Evolutionary conservation across 2,329 filamentous ascomycete genomes (phyloP).

Genomic region (Epichloe festucae): DNA sequence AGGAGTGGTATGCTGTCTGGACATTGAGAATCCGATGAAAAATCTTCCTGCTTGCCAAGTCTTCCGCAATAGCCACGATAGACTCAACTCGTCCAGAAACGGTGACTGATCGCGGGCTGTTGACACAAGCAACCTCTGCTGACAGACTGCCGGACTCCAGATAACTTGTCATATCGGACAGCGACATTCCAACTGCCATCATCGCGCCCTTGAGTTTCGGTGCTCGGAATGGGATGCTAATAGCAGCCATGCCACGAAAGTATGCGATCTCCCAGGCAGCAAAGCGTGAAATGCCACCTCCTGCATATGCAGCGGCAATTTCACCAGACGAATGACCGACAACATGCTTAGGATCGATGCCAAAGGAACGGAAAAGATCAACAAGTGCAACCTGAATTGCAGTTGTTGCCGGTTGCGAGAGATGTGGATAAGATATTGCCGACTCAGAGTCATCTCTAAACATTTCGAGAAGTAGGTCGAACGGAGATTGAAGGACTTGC

Average conservation of each 20-base stretch:
- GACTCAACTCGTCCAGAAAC: conserved; percentile 26
- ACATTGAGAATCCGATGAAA: conserved; percentile 25
- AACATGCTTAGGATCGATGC: conserved; percentile 20
- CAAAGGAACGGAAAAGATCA: conserved; percentile 23
- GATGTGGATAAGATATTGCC: conserved; percentile 20
- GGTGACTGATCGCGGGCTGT: conserved; percentile 30
- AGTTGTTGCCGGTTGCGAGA: conserved; percentile 29
- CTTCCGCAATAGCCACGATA: conserved; percentile 18
- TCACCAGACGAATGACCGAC: conserved; percentile 35
- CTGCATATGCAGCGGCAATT: conserved; percentile 31
- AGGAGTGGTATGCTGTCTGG: conserved; percentile 30
- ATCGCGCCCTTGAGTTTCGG: conserved; percentile 25
- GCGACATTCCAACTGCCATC: conserved; percentile 26
- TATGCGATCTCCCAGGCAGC: conserved; percentile 30
- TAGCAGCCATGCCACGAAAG: conserved; percentile 24
- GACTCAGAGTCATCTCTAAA: conserved; percentile 14
- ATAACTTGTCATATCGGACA: conserved; percentile 15
- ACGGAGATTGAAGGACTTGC: conserved; percentile 17
- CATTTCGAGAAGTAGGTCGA: conserved; percentile 24
- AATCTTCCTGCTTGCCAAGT: conserved; percentile 18
- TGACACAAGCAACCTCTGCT: conserved; percentile 29
- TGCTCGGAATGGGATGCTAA: conserved; percentile 14
- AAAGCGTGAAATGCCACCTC: conserved; percentile 21
- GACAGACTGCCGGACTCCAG: conserved; percentile 11
- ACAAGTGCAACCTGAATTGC: conserved; percentile 29